Conservation (phyloP, 2,329 filamentous ascomycete species). For the Elsinoe batatas region DNA sequence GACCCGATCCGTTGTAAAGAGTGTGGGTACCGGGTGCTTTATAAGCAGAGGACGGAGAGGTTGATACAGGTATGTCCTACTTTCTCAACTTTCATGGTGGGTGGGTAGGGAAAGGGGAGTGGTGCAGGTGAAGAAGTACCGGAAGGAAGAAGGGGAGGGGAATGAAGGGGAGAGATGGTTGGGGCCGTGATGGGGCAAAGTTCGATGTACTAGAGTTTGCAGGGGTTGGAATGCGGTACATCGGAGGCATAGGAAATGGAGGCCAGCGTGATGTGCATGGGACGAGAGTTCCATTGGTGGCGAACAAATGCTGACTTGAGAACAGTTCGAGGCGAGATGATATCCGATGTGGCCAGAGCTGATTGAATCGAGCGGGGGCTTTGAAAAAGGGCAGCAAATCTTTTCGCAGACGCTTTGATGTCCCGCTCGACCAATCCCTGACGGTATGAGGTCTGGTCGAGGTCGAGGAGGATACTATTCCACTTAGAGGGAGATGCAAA, state of each 20-base stretch:
- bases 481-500: too few relatives aligned
- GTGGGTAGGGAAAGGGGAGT: neutral
- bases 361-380: neutral
- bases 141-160: neutral
- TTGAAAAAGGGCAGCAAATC: too few relatives aligned
- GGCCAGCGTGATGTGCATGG: too few relatives aligned
- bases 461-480: too few relatives aligned
- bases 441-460: too few relatives aligned
- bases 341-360: neutral
- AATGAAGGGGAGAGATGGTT: neutral
- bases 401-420: too few relatives aligned
- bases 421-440: too few relatives aligned
- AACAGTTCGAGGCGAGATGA: slow-evolving; percentile 10
- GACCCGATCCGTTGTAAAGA: slow-evolving; percentile 81
- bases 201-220: too few relatives aligned
- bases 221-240: too few relatives aligned
- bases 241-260: too few relatives aligned
- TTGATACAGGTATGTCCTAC: slow-evolving; percentile 38
- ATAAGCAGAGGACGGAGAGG: slow-evolving; percentile 97
- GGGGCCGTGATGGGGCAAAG: neutral
- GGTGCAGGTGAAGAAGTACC: neutral
- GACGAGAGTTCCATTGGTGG: neutral
- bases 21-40: slow-evolving; percentile 89
- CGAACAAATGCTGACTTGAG: neutral
- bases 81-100: neutral